Conservation (phyloP, 1,284 basidiomycete genomes). For the Trametes sp. region DNA sequence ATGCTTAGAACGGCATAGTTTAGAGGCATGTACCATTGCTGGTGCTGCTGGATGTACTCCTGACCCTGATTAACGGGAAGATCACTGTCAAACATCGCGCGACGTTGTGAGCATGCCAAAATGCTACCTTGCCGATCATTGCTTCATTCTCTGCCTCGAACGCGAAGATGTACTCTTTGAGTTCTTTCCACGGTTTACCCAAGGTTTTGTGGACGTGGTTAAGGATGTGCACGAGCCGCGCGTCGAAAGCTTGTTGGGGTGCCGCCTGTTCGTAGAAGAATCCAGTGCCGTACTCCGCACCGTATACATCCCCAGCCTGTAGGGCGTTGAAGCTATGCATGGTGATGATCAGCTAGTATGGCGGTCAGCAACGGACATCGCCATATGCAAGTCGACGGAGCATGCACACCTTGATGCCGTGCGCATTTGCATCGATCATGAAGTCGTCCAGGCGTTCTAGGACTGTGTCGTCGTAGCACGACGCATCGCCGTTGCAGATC, state of each 20-base stretch:
- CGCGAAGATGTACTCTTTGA: constrained; percentile 53
- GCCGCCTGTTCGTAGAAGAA: constrained; percentile 33
- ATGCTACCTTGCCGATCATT: constrained; percentile 38
- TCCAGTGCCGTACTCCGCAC: constrained; percentile 35
- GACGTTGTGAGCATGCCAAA: not conserved
- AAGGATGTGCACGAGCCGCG: constrained; percentile 46
- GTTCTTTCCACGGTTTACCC: constrained; percentile 51
- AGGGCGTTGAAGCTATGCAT: constrained; percentile 47
- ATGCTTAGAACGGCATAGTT: not conserved
- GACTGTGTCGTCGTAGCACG: constrained; percentile 48
- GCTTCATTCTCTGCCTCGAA: constrained; percentile 55
- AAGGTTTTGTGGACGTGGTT: constrained; percentile 51
- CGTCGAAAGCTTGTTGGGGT: constrained; percentile 38
- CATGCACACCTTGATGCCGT: constrained; percentile 45
- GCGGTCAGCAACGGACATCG: not conserved
- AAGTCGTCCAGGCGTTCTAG: constrained; percentile 48
- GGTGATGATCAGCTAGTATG: constrained; percentile 43
- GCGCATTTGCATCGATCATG: constrained; percentile 46
- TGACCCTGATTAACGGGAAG: constrained; percentile 36
- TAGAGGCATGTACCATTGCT: constrained; percentile 31
- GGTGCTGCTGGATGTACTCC: constrained; percentile 38
- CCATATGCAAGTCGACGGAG: not conserved
- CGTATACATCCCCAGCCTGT: constrained; percentile 41
- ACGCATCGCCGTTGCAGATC: constrained; percentile 41
- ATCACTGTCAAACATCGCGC: no score